Conservation (phyloP, 805 yeast species). For the Metschnikowia bowlesiae region DNA sequence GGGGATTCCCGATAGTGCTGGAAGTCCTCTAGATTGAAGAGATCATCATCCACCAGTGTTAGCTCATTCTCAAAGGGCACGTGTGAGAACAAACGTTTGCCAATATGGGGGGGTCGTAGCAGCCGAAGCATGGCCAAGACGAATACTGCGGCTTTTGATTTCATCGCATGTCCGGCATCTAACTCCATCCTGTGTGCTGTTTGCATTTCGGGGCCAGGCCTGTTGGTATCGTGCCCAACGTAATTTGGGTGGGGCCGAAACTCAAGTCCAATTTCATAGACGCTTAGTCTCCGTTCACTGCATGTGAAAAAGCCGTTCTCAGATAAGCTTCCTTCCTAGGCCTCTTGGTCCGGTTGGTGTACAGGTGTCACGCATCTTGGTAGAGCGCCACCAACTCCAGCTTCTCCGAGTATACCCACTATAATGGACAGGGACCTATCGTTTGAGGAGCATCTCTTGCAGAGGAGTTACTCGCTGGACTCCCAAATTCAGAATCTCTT, state of each 20-base stretch:
- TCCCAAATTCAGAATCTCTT: slow-evolving; percentile 38
- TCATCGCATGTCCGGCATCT: not conserved
- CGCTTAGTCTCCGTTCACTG: too few relatives aligned
- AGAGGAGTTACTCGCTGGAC: slow-evolving; percentile 39
- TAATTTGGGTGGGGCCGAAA: not conserved
- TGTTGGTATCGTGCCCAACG: not conserved
- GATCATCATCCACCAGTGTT: slow-evolving; percentile 29
- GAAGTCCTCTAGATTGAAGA: slow-evolving; percentile 35
- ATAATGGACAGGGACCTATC: slow-evolving; percentile 37
- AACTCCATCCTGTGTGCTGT: not conserved
- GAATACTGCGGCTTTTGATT: not conserved
- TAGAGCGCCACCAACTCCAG: not conserved
- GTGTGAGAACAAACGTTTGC: slow-evolving; percentile 10
- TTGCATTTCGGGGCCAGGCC: not conserved
- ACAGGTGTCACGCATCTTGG: not conserved
- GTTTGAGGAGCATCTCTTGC: slow-evolving; percentile 44
- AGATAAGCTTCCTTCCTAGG: not conserved
- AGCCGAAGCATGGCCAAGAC: not conserved
- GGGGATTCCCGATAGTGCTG: slow-evolving; percentile 35
- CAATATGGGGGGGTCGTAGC: not conserved
- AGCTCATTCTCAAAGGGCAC: slow-evolving; percentile 41
- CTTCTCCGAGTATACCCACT: not conserved
- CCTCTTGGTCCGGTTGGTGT: not conserved
- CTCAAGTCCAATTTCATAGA: too few relatives aligned
- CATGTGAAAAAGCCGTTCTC: too few relatives aligned